Base-by-base conservation (phyloP, 768 basidiomycete genomes). In the Suillus brevipes region DNA sequence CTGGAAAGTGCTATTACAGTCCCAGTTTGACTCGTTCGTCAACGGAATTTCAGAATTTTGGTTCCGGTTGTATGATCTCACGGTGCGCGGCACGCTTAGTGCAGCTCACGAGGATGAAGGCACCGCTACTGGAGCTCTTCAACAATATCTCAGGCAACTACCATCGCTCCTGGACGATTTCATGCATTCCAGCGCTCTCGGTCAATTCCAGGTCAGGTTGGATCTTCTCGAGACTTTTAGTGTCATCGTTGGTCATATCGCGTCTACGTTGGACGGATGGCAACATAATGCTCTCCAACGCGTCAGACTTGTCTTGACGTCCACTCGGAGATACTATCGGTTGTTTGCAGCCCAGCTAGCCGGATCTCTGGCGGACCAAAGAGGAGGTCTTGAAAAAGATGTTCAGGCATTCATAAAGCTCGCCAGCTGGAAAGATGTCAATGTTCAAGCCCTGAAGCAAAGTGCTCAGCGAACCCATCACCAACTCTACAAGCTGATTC, bases 371-470 rank as follows among this genome's bases (percentile, higher is more conserved):
- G 69, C 73, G 4, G 75, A 82, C 20, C 89, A 92, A 72, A 85
- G 89, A 59, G 76, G 75, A 1, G 71, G 70, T 0, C 74, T 97
- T 38, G 94, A 98, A 77, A 90, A 88, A 69, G 91, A 96, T 63
- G 84, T 98, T 60, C 85, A 83, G 64, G 88, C 85, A 52, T 89
- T 95, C 73, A 90, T 99, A 81, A 97, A 95, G 75, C 82, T 99
- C 53, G 97, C 97, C 2, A 98, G 95, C 72, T 99, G 97, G 97
- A 97, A 92, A 76, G 97, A 99, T 72, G 81, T 95, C 73, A 99
- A 99, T 71, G 91, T 99, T 12, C 90, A 93, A 67, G 95, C 97
- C 2, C 82, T 99, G 64, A 92, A 91, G 75, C 89, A 91, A 66
- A 97, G 95, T 73, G 95, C 97, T 0, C 88, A 91, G 65, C 88